phyloP scores from a whole-genome alignment of 2,329 filamentous ascomycete genomes.

The Ophiostoma sp. region DNA sequence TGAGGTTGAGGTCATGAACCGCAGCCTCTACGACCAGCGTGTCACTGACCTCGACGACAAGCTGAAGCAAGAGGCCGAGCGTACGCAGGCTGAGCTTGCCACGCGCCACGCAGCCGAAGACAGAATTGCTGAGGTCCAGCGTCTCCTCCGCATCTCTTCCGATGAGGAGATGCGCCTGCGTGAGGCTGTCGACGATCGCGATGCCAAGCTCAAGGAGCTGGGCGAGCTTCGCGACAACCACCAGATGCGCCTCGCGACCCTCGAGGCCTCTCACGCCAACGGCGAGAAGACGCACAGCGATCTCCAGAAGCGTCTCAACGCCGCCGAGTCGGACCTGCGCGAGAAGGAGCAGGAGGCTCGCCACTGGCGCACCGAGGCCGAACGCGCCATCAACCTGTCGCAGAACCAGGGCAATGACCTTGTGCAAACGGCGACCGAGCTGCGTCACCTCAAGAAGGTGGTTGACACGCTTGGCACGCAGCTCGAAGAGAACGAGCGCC shows the following conservation, averaged over 20 bases:
- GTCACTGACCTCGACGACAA: conserved; percentile 69
- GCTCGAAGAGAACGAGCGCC: conserved; percentile 79
- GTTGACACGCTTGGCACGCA: conserved; percentile 74
- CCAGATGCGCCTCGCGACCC: conserved; percentile 62
- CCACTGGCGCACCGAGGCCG: conserved; percentile 64
- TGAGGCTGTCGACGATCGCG: conserved; percentile 66
- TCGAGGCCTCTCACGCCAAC: conserved; percentile 67
- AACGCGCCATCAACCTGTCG: conserved; percentile 55
- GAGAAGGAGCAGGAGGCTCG: conserved; percentile 57
- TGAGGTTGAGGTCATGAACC: conserved; percentile 62
- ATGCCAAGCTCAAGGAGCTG: conserved; percentile 62
- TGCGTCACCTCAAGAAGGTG: conserved; percentile 71
- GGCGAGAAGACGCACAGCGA: conserved; percentile 56
- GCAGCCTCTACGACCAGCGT: conserved; percentile 59
- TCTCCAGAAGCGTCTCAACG: conserved; percentile 55
- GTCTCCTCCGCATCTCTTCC: conserved; percentile 66
- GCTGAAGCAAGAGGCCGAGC: conserved; percentile 62
- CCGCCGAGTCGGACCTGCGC: conserved; percentile 56
- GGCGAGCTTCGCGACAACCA: conserved; percentile 58
- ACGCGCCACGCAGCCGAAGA: conserved; percentile 69
- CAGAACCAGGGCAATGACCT: conserved; percentile 53
- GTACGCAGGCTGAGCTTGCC: conserved; percentile 64
- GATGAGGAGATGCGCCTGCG: conserved; percentile 71
- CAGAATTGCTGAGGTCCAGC: conserved; percentile 69
- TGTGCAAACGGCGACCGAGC: conserved; percentile 54